These are phyloP conservation scores for Nothomitra cinnamomea DNA, from an alignment of 2,329 filamentous ascomycete genomes.

Conservation along the genomic window DNA sequence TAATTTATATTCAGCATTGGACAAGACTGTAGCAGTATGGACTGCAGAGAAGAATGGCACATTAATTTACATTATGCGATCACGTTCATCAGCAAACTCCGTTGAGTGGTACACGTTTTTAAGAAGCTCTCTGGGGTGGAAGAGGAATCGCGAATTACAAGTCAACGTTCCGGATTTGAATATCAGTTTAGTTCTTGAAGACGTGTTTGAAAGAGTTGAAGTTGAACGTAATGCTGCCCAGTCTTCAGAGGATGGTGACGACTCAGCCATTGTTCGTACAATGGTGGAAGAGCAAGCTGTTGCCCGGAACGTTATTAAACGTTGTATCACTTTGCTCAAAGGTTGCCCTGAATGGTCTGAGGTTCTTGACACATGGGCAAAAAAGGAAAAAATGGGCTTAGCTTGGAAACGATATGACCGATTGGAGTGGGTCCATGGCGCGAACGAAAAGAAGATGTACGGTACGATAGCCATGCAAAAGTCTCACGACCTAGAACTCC, in stretches of 20 bases:
- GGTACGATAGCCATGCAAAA: constrained; percentile 49
- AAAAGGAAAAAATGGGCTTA: constrained; percentile 41
- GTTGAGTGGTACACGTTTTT: constrained; percentile 56
- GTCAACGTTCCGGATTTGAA: constrained; percentile 46
- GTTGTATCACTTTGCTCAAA: constrained; percentile 41
- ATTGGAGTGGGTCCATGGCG: constrained; percentile 49
- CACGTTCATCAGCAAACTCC: constrained; percentile 41
- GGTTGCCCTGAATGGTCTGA: constrained; percentile 40
- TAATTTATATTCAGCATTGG: constrained; percentile 47
- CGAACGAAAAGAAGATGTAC: constrained; percentile 51
- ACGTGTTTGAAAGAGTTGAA: constrained; percentile 40
- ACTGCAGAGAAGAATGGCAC: constrained; percentile 35
- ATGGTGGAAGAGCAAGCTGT: constrained; percentile 36
- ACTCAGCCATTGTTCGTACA: constrained; percentile 27
- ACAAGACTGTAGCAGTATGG: constrained; percentile 51
- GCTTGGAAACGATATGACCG: constrained; percentile 54
- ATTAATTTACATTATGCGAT: constrained; percentile 43
- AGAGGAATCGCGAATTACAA: constrained; percentile 36
- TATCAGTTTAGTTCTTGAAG: constrained; percentile 38
- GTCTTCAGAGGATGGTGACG: constrained; percentile 26
- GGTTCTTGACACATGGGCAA: constrained; percentile 40
- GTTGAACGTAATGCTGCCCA: constrained; percentile 24
- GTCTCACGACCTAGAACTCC: constrained; percentile 48
- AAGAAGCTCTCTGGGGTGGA: constrained; percentile 39
- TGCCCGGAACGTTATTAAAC: constrained; percentile 36